phyloP scores from a whole-genome alignment of 345 rosid genomes.

The Fremontodendron californicum region DNA sequence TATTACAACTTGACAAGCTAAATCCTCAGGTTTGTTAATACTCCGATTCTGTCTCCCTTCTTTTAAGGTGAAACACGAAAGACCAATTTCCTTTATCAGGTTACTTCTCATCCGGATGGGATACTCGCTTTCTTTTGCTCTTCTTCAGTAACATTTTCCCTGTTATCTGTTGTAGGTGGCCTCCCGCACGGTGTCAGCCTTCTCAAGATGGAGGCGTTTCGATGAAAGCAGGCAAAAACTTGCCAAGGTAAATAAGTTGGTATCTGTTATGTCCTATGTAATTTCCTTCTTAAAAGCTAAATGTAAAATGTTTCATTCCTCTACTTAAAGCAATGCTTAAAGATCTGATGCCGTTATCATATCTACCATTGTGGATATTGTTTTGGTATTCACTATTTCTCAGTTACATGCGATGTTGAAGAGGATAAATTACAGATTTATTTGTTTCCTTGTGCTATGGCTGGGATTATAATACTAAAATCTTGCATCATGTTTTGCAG shows the following conservation, averaged over 20 bases:
- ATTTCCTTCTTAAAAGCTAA: background rate
- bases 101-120: background rate
- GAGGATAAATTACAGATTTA: background rate
- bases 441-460: background rate
- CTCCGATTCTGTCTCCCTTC: background rate
- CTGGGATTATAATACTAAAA: background rate
- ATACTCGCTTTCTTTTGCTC: background rate
- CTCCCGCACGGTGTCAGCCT: slow-evolving; percentile 91
- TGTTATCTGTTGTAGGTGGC: slow-evolving; percentile 56
- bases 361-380: background rate
- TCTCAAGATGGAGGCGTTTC: slow-evolving; percentile 96
- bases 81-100: background rate
- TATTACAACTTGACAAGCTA: slow-evolving; percentile 81
- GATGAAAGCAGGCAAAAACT: slow-evolving; percentile 79
- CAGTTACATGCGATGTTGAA: background rate
- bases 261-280: background rate
- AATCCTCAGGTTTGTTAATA: slow-evolving; percentile 73
- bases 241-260: slow-evolving; percentile 57
- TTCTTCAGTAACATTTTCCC: background rate
- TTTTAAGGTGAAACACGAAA: background rate
- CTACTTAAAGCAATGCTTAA: background rate
- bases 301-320: background rate
- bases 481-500: slow-evolving; percentile 33
- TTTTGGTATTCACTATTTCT: no score
- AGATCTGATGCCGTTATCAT: background rate